Evolutionary conservation across 1,284 basidiomycete species (phyloP).

Genomic region (Moesziomyces sp.): DNA sequence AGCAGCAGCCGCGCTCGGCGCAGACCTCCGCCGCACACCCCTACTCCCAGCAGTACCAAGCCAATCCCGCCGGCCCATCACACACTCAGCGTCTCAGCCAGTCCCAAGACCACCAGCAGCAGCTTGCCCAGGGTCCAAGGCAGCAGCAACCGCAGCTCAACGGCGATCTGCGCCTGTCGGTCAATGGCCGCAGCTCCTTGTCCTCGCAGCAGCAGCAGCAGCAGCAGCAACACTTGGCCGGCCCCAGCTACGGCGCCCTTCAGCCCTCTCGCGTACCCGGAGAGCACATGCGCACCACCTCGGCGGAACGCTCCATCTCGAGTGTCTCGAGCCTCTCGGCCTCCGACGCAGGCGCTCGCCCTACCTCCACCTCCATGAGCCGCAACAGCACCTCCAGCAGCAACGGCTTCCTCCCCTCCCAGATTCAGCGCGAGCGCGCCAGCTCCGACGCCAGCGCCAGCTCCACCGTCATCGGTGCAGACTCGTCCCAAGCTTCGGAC

Average conservation of each 20-base stretch:
- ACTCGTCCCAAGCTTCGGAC: constrained; percentile 27
- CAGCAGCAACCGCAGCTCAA: constrained; percentile 57
- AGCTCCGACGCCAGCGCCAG: constrained; percentile 52
- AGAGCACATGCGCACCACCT: constrained; percentile 38
- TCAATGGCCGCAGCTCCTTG: not conserved
- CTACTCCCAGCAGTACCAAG: constrained; percentile 20
- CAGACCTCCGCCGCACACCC: constrained; percentile 30
- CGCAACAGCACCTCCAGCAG: constrained; percentile 44
- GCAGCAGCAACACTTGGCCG: constrained; percentile 15
- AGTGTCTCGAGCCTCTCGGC: constrained; percentile 31
- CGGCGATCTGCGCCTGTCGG: not conserved
- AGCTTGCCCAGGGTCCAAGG: not conserved
- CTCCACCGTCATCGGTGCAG: constrained; percentile 30
- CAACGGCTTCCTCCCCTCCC: constrained; percentile 55
- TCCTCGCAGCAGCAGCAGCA: constrained; percentile 23
- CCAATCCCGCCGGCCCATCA: constrained; percentile 11
- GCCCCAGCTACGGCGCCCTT: constrained; percentile 27
- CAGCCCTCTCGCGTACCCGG: constrained; percentile 10
- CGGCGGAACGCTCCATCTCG: constrained; percentile 49
- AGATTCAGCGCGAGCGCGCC: constrained; percentile 55
- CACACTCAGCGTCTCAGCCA: constrained; percentile 1
- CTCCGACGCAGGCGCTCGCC: constrained; percentile 23
- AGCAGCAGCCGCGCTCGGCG: constrained; percentile 20
- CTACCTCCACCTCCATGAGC: constrained; percentile 29
- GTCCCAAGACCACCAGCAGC: constrained; percentile 60